A percentile compares a stretch with the other conserved stretches of the same genome.
These are phyloP conservation scores for Leccinum boreale DNA, from an alignment of 768 basidiomycete species.

Conservation along the genomic window DNA sequence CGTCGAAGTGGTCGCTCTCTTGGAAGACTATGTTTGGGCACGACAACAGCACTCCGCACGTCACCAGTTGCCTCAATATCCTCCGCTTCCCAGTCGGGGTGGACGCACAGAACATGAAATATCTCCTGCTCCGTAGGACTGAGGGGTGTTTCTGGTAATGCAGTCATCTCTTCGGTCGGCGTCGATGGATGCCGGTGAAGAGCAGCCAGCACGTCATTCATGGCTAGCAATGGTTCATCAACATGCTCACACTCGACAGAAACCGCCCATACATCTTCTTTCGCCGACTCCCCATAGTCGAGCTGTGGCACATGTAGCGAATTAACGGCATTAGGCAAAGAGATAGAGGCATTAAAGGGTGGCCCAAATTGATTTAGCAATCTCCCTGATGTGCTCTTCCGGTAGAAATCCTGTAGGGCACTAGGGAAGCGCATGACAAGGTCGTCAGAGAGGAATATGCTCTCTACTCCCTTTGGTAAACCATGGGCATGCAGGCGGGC, in stretches of 20 bases:
- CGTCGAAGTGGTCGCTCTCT: slow-evolving; percentile 30
- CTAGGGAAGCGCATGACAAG: slow-evolving; percentile 63
- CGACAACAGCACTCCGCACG: slow-evolving; percentile 9
- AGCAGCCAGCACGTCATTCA: slow-evolving; percentile 30
- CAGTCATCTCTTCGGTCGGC: slow-evolving; percentile 9
- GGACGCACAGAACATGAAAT: slow-evolving; percentile 60
- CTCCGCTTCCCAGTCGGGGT: slow-evolving; percentile 51
- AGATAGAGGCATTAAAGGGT: slow-evolving; percentile 50
- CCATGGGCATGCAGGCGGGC: slow-evolving; percentile 42
- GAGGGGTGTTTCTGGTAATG: slow-evolving; percentile 42
- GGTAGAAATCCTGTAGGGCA: slow-evolving; percentile 57
- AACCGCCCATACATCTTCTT: slow-evolving; percentile 20
- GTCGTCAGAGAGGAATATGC: slow-evolving; percentile 58
- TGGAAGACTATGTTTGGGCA: neutral
- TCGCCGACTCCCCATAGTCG: slow-evolving; percentile 2
- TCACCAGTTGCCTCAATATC: slow-evolving; percentile 19
- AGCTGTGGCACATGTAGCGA: slow-evolving; percentile 1
- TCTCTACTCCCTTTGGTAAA: slow-evolving; percentile 35
- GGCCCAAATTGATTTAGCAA: slow-evolving; percentile 60
- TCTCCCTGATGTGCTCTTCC: slow-evolving; percentile 44
- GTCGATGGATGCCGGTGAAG: slow-evolving; percentile 18
- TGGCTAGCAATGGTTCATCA: slow-evolving; percentile 22
- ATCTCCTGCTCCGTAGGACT: slow-evolving; percentile 71
- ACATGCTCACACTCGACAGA: slow-evolving; percentile 18
- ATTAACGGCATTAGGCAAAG: slow-evolving; percentile 1